A percentile compares a stretch with the other conserved stretches of the same genome.
These are phyloP conservation scores for Diplocarpon rosae DNA, from an alignment of 2,329 filamentous ascomycete genomes.

Conservation along the genomic window DNA sequence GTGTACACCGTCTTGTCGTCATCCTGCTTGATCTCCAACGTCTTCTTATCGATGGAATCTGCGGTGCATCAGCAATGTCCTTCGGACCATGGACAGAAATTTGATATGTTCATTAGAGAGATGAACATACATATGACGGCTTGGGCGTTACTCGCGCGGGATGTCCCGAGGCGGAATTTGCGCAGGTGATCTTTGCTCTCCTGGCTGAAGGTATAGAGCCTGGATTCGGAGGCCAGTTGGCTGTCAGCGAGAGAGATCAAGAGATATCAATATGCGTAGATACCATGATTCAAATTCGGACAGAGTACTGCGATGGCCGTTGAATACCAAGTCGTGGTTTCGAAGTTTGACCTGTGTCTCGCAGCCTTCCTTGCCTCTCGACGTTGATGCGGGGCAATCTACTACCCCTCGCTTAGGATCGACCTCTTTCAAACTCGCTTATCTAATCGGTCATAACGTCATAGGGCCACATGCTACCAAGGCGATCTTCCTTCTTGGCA, in stretches of 20 bases:
- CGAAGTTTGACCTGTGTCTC: background rate
- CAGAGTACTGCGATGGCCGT: background rate
- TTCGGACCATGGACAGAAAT: background rate
- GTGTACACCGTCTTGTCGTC: constrained; percentile 69
- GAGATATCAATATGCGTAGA: background rate
- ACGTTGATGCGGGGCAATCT: background rate
- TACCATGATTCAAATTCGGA: background rate
- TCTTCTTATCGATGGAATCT: constrained; percentile 88
- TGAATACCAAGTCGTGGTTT: background rate
- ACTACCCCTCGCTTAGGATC: background rate
- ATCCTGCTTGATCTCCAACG: constrained; percentile 77
- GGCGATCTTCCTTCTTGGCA: constrained; percentile 11
- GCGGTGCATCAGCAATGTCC: constrained; percentile 18
- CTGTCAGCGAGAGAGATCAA: background rate
- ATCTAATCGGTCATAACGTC: background rate
- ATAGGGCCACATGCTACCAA: background rate
- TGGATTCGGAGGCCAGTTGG: constrained; percentile 55
- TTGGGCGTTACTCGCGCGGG: constrained; percentile 73
- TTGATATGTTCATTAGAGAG: constrained; percentile 8
- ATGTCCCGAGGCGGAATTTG: constrained; percentile 90
- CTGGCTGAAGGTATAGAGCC: constrained; percentile 84
- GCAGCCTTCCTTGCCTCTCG: constrained; percentile 6
- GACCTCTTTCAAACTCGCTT: background rate
- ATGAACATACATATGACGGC: constrained; percentile 80
- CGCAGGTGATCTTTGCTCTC: constrained; percentile 83